Conservation (phyloP, 2,329 filamentous ascomycete species). For the Aspergillus amoenus region DNA sequence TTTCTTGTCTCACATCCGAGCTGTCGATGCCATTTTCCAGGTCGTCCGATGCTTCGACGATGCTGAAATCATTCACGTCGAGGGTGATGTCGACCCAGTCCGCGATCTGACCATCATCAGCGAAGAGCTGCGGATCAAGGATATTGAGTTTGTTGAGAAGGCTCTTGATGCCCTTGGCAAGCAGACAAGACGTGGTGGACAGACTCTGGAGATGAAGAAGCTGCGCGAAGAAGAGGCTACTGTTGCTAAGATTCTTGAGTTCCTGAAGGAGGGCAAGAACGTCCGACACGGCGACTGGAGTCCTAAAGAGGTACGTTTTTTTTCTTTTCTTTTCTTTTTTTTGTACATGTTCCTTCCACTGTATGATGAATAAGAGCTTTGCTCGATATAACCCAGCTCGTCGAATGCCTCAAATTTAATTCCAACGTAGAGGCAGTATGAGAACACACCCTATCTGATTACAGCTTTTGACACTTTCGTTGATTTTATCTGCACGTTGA, state of each 20-base stretch:
- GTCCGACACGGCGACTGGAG: conserved; percentile 86
- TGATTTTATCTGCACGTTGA: conserved; percentile 17
- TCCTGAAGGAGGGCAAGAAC: conserved; percentile 85
- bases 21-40: conserved; percentile 97
- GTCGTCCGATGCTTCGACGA: conserved; percentile 97
- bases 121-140: conserved; percentile 94
- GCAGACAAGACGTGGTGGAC: conserved; percentile 90
- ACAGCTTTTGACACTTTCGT: conserved; percentile 13
- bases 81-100: conserved; percentile 94
- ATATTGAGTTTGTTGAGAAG: conserved; percentile 98
- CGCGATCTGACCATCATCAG: conserved; percentile 95
- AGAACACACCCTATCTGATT: conserved; percentile 77
- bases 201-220: conserved; percentile 97
- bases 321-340: conserved; percentile 20
- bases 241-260: conserved; percentile 83
- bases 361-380: conserved; percentile 98
- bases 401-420: conserved; percentile 74
- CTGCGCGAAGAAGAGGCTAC: conserved; percentile 90
- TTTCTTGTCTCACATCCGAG: conserved; percentile 97
- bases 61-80: conserved; percentile 98
- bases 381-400: conserved; percentile 99
- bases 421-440: conserved; percentile 72
- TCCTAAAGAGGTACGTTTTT: conserved; percentile 79
- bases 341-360: conserved; percentile 3
- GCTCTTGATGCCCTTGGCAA: conserved; percentile 87